Evolutionary conservation across 352 stramenopile genomes (phyloP).

Genomic region (Pythium volutum): DNA sequence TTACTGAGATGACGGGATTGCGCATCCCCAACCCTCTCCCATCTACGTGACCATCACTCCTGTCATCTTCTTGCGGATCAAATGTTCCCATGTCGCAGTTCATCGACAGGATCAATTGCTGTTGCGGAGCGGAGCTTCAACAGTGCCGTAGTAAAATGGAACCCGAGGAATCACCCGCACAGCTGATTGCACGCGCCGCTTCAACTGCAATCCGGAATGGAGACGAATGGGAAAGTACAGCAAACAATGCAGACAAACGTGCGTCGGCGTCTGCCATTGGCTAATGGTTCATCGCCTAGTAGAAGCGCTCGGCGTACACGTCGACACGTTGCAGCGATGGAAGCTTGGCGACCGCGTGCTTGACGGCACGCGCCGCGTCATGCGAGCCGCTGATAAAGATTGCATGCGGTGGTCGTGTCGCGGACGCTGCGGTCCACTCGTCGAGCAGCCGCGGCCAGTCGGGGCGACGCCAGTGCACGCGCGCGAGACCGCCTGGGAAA

Average conservation of each 20-base stretch:
- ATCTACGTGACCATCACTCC: background rate
- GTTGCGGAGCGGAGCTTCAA: constrained; percentile 7
- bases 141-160: background rate
- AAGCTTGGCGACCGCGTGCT: constrained; percentile 17
- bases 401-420: background rate
- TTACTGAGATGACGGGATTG: background rate
- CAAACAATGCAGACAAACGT: background rate
- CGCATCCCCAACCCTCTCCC: background rate
- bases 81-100: constrained; percentile 11
- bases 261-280: background rate
- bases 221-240: background rate
- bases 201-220: background rate
- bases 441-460: constrained; percentile 14
- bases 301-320: constrained; percentile 31
- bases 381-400: constrained; percentile 30
- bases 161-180: background rate
- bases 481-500: background rate
- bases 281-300: constrained; percentile 10
- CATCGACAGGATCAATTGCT: background rate
- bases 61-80: background rate
- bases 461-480: constrained; percentile 10
- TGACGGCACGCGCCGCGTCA: constrained; percentile 26
- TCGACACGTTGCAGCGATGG: constrained; percentile 9
- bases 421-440: background rate
- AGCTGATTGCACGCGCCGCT: background rate